Conservation (phyloP, 2,329 filamentous ascomycete species). For the Fusarium cyanostomum region DNA sequence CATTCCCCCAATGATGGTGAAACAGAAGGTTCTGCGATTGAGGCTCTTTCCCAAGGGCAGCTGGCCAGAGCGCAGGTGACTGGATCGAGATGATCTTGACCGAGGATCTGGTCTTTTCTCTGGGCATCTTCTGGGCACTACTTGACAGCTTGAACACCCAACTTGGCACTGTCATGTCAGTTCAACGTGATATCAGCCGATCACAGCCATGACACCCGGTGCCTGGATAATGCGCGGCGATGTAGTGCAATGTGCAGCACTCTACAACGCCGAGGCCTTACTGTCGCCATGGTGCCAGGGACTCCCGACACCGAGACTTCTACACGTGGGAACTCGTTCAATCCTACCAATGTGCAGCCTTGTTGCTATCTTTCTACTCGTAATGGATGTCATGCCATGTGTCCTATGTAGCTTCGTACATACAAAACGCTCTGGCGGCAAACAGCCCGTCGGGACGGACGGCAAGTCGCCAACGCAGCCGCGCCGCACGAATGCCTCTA, state of each 20-base stretch:
- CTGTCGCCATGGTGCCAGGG: not conserved
- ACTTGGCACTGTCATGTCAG: conserved; percentile 11
- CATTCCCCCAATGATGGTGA: conserved; percentile 20
- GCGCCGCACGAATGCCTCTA: not conserved
- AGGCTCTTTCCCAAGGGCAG: conserved; percentile 20
- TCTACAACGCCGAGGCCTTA: not conserved
- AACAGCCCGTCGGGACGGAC: conserved; percentile 14
- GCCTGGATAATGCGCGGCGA: conserved; percentile 8
- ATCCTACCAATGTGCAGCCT: conserved; percentile 8
- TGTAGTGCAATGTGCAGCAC: not conserved
- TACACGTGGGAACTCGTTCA: conserved; percentile 12
- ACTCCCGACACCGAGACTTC: not conserved
- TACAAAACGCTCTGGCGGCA: not conserved
- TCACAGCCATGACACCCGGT: conserved; percentile 5
- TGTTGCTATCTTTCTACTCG: not conserved
- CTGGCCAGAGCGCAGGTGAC: not conserved
- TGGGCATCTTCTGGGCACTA: conserved; percentile 4
- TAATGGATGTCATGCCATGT: conserved; percentile 28
- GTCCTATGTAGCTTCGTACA: conserved; percentile 9
- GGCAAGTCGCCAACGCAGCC: conserved; percentile 1
- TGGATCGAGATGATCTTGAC: not conserved
- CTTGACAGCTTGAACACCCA: conserved; percentile 4
- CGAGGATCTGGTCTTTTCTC: conserved; percentile 8
- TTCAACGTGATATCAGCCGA: conserved; percentile 9
- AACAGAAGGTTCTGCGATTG: not conserved